Evolutionary conservation across 2,329 filamentous ascomycete genomes (phyloP), one percentile per base, ranked within the genome.

Genomic region (Teratosphaeria viscida): DNA sequence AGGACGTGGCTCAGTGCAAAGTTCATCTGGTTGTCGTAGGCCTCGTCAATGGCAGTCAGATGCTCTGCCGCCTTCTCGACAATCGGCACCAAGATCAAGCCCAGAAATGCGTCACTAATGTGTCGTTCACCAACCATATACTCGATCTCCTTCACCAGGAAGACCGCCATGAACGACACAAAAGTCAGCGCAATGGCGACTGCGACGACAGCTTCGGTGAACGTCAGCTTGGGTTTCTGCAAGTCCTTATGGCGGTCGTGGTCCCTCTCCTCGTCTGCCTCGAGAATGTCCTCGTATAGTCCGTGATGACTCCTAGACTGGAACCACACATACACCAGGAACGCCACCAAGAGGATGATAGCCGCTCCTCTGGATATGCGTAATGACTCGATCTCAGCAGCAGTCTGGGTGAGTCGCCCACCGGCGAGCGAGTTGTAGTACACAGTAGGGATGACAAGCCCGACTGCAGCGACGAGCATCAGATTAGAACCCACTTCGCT

Each of bases 11-110:
- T 88, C 29, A 94, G 80, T 0, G 90, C 89, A 72, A 92, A 87
- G 76, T 92, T 92, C 80, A 73, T 73, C 71, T 87, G 85, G 70
- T 89, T 84, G 68, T 90, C 87, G 81, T 86, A 92, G 23, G 90
- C 90, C 78, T 94, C 89, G 68, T 94, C 88, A 60, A 94, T 79
- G 35, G 89, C 88, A 1, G 88, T 92, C 54, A 95, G 77, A 73
- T 95, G 90, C 73, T 95, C 90, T 8, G 89, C 88, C 1, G 87
- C 86, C 73, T 95, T 95, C 69, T 95, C 90, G 5, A 94, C 89
- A 0, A 95, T 78, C 2, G 89, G 86, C 2, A 94, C 83, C 1
- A 95, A 79, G 66, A 92, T 92, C 47, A 95, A 77, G 64, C 89
- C 82, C 62, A 86, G 75, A 66, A 86, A 85, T 54, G 79, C 79